These are phyloP conservation scores for Alternaria novae-zelandiae DNA, from an alignment of 2,329 filamentous ascomycete genomes.

Conservation along the genomic window DNA sequence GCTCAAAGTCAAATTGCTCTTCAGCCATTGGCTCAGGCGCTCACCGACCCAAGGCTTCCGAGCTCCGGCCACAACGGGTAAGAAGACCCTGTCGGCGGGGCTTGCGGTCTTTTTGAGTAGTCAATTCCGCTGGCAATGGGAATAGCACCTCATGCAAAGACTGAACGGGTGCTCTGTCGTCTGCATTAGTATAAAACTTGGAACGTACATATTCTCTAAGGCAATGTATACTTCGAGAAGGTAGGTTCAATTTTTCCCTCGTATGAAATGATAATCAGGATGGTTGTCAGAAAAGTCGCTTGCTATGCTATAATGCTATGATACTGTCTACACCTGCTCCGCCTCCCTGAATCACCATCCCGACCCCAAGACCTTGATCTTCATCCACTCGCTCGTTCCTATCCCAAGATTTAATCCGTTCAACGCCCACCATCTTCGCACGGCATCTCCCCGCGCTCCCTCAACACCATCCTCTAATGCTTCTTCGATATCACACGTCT, in stretches of 20 bases:
- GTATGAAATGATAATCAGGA: background rate
- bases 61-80: constrained; percentile 18
- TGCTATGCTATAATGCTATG: background rate
- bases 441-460: constrained; percentile 69
- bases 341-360: constrained; percentile 1
- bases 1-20: constrained; percentile 19
- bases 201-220: no score
- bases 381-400: constrained; percentile 89
- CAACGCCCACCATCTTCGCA: constrained; percentile 84
- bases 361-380: constrained; percentile 70
- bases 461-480: constrained; percentile 86
- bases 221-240: no score
- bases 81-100: constrained; percentile 16
- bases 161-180: background rate
- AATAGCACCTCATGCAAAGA: background rate
- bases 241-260: rapidly evolving
- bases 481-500: constrained; percentile 94
- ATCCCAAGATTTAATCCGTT: constrained; percentile 83
- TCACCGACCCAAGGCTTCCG: constrained; percentile 9
- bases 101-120: background rate
- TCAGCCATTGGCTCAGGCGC: constrained; percentile 20
- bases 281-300: background rate
- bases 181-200: background rate
- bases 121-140: background rate
- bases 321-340: background rate